Conservation (phyloP, 345 rosid species). For the Populus deltoides region DNA sequence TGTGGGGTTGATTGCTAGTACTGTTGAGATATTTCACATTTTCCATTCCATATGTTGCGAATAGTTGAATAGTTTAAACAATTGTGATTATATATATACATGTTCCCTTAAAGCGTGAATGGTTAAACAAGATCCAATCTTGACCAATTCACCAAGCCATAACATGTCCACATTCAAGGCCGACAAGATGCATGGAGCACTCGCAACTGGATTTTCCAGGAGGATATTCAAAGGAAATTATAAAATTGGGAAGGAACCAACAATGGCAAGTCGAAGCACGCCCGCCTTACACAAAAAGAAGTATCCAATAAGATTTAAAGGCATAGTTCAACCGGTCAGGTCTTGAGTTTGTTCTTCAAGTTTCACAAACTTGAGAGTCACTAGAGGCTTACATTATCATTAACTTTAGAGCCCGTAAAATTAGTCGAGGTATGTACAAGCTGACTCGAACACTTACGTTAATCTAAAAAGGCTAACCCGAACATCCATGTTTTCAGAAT, state of each 20-base stretch:
- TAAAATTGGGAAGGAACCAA: not conserved
- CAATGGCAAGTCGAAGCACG: not conserved
- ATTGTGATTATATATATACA: too few species aligned
- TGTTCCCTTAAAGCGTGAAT: not conserved
- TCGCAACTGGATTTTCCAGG: too few species aligned
- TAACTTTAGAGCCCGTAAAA: too few species aligned
- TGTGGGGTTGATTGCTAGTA: slow-evolving; percentile 14
- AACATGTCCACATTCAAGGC: not conserved
- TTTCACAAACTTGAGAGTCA: fast-evolving
- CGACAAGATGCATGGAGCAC: not conserved
- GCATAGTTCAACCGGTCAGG: too few species aligned
- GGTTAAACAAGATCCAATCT: not conserved
- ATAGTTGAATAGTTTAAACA: too few species aligned
- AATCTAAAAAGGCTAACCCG: too few species aligned
- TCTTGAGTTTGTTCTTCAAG: too few species aligned
- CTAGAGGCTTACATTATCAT: too few species aligned
- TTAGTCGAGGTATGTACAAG: too few species aligned
- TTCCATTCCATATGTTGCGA: not conserved
- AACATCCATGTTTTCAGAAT: too few species aligned
- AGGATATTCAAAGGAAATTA: not conserved
- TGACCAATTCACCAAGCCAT: not conserved
- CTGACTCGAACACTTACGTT: too few species aligned
- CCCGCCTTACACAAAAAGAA: not conserved
- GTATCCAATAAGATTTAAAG: too few species aligned
- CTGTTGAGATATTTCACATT: not conserved